Evolutionary conservation across 331 rosid species (phyloP).

Genomic region (Saraca asoca): DNA sequence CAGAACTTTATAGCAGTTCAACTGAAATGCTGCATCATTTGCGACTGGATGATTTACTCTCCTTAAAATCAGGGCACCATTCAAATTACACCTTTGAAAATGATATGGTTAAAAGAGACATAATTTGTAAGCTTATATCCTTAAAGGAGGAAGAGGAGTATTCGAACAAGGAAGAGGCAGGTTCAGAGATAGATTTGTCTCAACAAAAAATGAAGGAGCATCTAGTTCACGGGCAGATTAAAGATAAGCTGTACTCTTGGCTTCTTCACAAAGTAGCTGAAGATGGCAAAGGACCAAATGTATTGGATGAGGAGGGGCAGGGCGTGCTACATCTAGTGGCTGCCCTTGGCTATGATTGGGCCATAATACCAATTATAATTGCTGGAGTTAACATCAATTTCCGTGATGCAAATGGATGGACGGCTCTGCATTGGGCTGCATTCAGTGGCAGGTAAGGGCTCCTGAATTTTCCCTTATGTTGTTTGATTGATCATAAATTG

Average conservation of each 20-base stretch:
- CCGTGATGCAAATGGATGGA: conserved; percentile 86
- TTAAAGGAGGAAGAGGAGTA: conserved; percentile 70
- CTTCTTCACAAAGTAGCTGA: conserved; percentile 70
- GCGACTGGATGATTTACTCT: conserved; percentile 58
- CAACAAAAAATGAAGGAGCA: conserved; percentile 47
- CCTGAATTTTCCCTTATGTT: conserved; percentile 6
- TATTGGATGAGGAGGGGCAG: conserved; percentile 68
- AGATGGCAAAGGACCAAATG: conserved; percentile 80
- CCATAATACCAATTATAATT: conserved; percentile 61
- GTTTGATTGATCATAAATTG: conserved; percentile 15
- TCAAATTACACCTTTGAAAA: conserved; percentile 41
- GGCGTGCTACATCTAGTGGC: conserved; percentile 80
- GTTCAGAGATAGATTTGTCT: conserved; percentile 40
- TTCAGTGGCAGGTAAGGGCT: conserved; percentile 66
- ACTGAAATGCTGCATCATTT: conserved; percentile 31
- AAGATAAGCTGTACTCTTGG: conserved; percentile 79
- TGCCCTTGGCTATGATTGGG: conserved; percentile 85
- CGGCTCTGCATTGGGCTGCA: conserved; percentile 96
- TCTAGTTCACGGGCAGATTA: conserved; percentile 52
- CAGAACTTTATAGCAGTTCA: conserved; percentile 35
- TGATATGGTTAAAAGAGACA: conserved; percentile 47
- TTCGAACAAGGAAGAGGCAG: conserved; percentile 41
- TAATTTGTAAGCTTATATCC: conserved; percentile 60
- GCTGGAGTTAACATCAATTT: conserved; percentile 84
- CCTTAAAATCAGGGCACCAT: conserved; percentile 43